A percentile compares a stretch with the other conserved stretches of the same genome.
phyloP scores from a whole-genome alignment of 306 rosid genomes.

The Cicer chorassanicum region DNA sequence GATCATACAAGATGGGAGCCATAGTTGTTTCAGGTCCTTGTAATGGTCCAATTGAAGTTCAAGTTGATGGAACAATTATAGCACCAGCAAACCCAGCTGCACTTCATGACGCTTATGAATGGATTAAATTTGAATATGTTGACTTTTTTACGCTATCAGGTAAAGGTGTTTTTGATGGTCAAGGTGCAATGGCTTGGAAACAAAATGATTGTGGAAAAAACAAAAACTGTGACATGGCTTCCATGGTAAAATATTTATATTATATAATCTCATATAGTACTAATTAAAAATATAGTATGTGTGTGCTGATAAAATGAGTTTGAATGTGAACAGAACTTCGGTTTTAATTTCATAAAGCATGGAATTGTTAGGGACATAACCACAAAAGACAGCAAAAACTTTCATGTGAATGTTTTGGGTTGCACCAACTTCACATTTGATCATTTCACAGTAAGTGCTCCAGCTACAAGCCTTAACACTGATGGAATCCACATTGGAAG shows the following conservation, averaged over 20 bases:
- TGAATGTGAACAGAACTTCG: constrained; percentile 45
- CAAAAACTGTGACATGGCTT: constrained; percentile 13
- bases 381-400: constrained; percentile 37
- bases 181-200: constrained; percentile 51
- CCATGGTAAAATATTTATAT: constrained; percentile 44
- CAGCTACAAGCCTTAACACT: constrained; percentile 46
- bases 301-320: constrained; percentile 4
- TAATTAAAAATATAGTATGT: not conserved
- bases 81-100: constrained; percentile 37
- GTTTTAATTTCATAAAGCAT: constrained; percentile 49
- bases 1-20: constrained; percentile 30
- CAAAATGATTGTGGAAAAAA: constrained; percentile 40
- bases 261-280: no score
- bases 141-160: constrained; percentile 49
- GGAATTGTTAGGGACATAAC: constrained; percentile 38
- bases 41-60: constrained; percentile 50
- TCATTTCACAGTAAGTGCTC: constrained; percentile 43
- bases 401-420: constrained; percentile 42
- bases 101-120: constrained; percentile 32
- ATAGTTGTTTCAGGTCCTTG: constrained; percentile 51
- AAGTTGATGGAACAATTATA: constrained; percentile 47
- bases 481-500: constrained; percentile 64
- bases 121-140: constrained; percentile 49
- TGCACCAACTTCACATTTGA: constrained; percentile 50
- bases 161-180: constrained; percentile 58